These are phyloP conservation scores for Nymphaea thermarum DNA, from an alignment of 164 flowering plant species.

Conservation along the genomic window DNA sequence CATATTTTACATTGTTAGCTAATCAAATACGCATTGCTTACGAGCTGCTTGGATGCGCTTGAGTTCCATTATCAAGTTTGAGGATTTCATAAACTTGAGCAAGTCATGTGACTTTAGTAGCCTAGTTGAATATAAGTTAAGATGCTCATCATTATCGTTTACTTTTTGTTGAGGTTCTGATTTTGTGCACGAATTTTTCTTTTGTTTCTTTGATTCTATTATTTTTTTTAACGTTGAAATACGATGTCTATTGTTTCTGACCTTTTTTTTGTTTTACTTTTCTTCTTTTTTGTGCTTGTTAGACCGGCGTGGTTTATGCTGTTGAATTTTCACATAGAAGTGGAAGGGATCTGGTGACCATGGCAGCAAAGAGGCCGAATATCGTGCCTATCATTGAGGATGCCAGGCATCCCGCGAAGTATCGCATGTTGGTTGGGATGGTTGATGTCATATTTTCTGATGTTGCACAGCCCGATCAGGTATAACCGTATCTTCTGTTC, in stretches of 20 bases:
- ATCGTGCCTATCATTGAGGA: slow-evolving; percentile 88
- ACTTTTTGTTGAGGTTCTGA: neutral
- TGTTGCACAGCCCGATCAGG: slow-evolving; percentile 99
- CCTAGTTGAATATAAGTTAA: no score
- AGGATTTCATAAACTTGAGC: no score
- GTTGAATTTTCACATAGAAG: slow-evolving; percentile 98
- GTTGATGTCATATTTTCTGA: slow-evolving; percentile 88
- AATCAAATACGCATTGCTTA: no score
- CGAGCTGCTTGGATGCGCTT: no score
- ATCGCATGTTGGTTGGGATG: slow-evolving; percentile 92
- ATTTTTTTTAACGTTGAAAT: neutral
- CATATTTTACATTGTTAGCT: neutral
- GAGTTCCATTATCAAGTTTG: no score
- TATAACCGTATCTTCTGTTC: slow-evolving; percentile 5
- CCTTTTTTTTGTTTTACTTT: neutral
- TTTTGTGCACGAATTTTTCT: neutral
- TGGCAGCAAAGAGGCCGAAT: slow-evolving; percentile 96
- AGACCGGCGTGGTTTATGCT: slow-evolving; percentile 85
- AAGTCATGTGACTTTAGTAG: no score
- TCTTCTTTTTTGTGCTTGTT: neutral
- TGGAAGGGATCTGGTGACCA: slow-evolving; percentile 94
- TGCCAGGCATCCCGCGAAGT: slow-evolving; percentile 94
- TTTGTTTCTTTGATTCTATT: neutral
- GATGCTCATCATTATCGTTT: neutral
- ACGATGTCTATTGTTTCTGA: neutral